Evolutionary conservation across 768 basidiomycete species (phyloP).

Genomic region (Mycena amicta): DNA sequence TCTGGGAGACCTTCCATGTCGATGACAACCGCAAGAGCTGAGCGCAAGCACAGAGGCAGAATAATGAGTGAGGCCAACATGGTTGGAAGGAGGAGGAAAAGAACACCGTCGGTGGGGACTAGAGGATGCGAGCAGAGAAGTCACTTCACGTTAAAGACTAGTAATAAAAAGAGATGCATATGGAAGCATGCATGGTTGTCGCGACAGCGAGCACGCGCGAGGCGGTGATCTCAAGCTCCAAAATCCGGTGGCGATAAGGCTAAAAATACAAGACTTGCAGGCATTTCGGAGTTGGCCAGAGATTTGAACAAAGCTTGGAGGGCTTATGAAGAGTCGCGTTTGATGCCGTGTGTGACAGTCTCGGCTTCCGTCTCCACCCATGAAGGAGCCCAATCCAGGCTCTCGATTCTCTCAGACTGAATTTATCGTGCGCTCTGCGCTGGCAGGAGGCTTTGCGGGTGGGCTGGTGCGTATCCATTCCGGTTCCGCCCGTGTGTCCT

Average conservation of each 20-base stretch:
- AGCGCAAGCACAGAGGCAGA: background rate
- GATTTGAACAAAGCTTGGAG: too few relatives aligned
- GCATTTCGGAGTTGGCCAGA: too few relatives aligned
- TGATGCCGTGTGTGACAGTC: background rate
- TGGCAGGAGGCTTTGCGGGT: constrained; percentile 93
- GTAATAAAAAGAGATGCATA: too few relatives aligned
- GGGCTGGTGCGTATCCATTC: constrained; percentile 71
- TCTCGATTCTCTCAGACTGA: constrained; percentile 14
- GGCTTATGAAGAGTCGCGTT: too few relatives aligned
- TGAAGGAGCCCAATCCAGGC: background rate
- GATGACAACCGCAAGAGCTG: constrained; percentile 18
- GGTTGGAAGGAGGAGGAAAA: background rate
- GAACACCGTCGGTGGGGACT: too few relatives aligned
- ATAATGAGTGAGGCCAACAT: constrained; percentile 10
- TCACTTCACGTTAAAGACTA: too few relatives aligned
- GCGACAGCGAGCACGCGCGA: too few relatives aligned
- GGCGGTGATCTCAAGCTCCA: too few relatives aligned
- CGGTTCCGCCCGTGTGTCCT: constrained; percentile 5
- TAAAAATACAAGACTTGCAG: too few relatives aligned
- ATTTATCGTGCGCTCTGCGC: constrained; percentile 68
- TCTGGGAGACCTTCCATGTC: constrained; percentile 33
- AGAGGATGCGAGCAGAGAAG: too few relatives aligned
- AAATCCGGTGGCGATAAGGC: too few relatives aligned
- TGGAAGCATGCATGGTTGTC: too few relatives aligned
- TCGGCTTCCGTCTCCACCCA: background rate